A percentile compares a stretch with the other conserved stretches of the same genome.
Conservation (phyloP, 352 stramenopile genomes). For the Phytophthora colocasiae region DNA sequence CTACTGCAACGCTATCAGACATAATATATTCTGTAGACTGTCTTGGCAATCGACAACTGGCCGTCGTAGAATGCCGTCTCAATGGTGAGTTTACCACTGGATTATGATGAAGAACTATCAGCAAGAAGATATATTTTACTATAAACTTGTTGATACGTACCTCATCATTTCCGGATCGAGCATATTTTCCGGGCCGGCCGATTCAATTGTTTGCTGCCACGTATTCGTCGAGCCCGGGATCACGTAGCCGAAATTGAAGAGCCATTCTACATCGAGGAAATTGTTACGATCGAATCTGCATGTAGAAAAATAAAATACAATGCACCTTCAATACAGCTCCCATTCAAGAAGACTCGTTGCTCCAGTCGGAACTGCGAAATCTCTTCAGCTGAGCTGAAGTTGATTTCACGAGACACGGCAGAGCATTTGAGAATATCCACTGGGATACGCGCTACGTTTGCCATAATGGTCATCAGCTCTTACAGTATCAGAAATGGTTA, state of each 20-base stretch:
- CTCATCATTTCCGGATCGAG: conserved; percentile 85
- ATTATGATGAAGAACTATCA: not conserved
- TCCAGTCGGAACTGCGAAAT: conserved; percentile 94
- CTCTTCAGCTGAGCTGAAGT: conserved; percentile 91
- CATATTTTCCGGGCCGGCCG: conserved; percentile 90
- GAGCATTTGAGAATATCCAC: conserved; percentile 88
- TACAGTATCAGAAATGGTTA: no score
- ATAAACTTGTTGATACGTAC: conserved; percentile 32
- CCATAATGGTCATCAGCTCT: not conserved
- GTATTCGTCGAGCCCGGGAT: conserved; percentile 95
- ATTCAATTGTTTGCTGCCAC: conserved; percentile 96
- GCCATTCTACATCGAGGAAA: conserved; percentile 79
- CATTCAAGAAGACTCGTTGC: conserved; percentile 90
- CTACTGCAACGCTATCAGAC: conserved; percentile 53
- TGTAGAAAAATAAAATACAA: not conserved
- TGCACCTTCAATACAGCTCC: conserved; percentile 91
- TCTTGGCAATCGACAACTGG: conserved; percentile 88
- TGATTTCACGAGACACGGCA: conserved; percentile 94
- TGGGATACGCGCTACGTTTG: conserved; percentile 62
- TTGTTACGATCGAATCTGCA: not conserved
- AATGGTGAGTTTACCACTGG: conserved; percentile 93
- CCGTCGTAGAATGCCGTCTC: conserved; percentile 97
- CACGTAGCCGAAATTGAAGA: conserved; percentile 96
- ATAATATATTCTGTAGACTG: conserved; percentile 95
- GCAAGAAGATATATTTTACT: not conserved